phyloP scores from a whole-genome alignment of 192 early-diverging fungal species.

The Gonapodya sp. region DNA sequence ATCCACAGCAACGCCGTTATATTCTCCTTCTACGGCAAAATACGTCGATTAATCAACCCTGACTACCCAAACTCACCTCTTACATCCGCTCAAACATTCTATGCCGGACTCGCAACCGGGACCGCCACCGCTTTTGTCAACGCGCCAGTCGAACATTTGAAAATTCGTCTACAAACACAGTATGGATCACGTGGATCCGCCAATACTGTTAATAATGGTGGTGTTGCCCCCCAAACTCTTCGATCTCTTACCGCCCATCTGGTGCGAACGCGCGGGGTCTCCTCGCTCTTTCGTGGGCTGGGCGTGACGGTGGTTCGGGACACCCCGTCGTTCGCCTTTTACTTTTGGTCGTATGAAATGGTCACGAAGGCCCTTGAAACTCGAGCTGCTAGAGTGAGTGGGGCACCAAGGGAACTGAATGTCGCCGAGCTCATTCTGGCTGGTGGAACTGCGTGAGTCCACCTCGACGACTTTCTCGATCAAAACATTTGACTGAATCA shows the following conservation, averaged over 20 bases:
- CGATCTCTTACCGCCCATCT: slow-evolving; percentile 12
- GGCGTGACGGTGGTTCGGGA: slow-evolving; percentile 28
- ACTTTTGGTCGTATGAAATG: slow-evolving; percentile 25
- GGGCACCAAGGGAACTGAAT: background rate
- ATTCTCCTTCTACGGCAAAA: background rate
- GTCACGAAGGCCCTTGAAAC: background rate
- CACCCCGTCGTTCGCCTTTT: slow-evolving; percentile 26
- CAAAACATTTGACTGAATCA: too few species aligned
- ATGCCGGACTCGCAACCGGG: slow-evolving; percentile 51
- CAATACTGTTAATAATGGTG: background rate
- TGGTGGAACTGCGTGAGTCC: slow-evolving; percentile 26
- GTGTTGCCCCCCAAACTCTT: background rate
- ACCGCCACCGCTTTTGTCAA: slow-evolving; percentile 62
- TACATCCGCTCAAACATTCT: slow-evolving; percentile 33
- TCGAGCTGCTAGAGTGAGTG: background rate
- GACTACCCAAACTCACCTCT: slow-evolving; percentile 10
- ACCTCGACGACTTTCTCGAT: background rate
- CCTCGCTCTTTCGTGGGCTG: slow-evolving; percentile 27
- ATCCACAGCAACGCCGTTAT: background rate
- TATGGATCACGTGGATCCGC: slow-evolving; percentile 14
- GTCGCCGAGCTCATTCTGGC: slow-evolving; percentile 24
- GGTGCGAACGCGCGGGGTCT: slow-evolving; percentile 15
- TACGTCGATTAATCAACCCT: background rate
- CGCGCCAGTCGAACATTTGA: slow-evolving; percentile 57
- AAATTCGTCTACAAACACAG: slow-evolving; percentile 63